Evolutionary conservation across 2,329 filamentous ascomycete species (phyloP), one percentile per base, ranked within the genome.

Genomic region (Xylaria sp.): DNA sequence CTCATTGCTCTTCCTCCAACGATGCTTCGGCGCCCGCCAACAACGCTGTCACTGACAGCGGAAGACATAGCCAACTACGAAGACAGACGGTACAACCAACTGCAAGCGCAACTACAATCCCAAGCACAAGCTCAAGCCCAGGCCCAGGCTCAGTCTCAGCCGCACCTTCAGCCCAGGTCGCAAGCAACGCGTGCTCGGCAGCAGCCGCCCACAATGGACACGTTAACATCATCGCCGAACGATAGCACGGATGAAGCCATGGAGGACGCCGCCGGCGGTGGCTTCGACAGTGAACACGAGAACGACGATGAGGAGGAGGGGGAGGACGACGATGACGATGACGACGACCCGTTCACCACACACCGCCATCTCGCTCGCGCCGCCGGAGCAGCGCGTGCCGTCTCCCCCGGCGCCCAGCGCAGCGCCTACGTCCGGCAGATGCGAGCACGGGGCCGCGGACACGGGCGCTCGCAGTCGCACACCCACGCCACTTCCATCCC

Each of bases 41-140:
- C 91, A 55, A 86, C 87, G 14, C 87, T 93, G 70, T 83, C 85
- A 63, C 86, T 93, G 71, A 93, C 90, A 2, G 83, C 88, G 56
- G 89, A 92, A 76, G 91, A 93, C 78, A 84, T 93, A 47, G 89
- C 90, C 47, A 83, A 86, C 62, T 93, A 92, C 80, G 90, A 93
- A 76, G 89, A 90, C 77, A 84, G 85, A 32, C 86, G 89, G 69
- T 82, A 81, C 60, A 69, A 68, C 9, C 58, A 64, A 14, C 61
- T 64, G 12, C 65, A 67, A 57, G 60, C 63, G n/a, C 47, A 63
- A 11, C 36, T 48, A 6, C 63, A 45, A 32, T 24, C 61, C 9
- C 61, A 68, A 30, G 30, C 60, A 6, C 68, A 71, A 24, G 27
- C 62, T 14, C 67, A 69, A 50, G 63, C 67, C 21, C 53, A 64